A percentile compares a stretch with the other conserved stretches of the same genome.
These are phyloP conservation scores for Pichia sp. DNA, from an alignment of 1,139 yeast species.

Conservation along the genomic window DNA sequence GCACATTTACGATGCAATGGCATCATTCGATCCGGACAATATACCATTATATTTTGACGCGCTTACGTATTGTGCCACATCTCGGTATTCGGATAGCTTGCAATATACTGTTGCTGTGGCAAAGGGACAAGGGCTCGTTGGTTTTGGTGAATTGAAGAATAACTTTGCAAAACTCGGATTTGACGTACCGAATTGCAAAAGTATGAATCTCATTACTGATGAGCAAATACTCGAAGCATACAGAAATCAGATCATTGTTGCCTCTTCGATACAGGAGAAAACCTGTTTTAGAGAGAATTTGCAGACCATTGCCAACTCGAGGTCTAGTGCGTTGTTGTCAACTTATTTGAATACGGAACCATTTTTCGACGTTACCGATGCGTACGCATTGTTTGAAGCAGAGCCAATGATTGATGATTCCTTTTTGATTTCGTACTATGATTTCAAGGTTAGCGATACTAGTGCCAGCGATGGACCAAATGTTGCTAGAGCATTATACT, in stretches of 20 bases:
- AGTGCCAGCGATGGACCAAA: constrained; percentile 21
- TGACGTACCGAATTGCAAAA: constrained; percentile 16
- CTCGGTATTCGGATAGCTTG: constrained; percentile 39
- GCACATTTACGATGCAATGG: constrained; percentile 52
- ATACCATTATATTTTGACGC: constrained; percentile 67
- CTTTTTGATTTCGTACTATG: constrained; percentile 63
- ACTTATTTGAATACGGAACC: constrained; percentile 49
- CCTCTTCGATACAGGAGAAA: constrained; percentile 19
- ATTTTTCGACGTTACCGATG: constrained; percentile 41
- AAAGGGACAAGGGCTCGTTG: constrained; percentile 50
- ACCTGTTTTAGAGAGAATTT: constrained; percentile 32
- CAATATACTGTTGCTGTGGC: constrained; percentile 48
- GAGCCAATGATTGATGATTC: constrained; percentile 70
- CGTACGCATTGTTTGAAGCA: constrained; percentile 55
- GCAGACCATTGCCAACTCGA: constrained; percentile 37
- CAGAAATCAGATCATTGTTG: constrained; percentile 18
- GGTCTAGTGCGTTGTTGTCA: constrained; percentile 37
- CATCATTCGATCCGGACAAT: constrained; percentile 45
- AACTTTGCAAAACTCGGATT: constrained; percentile 53
- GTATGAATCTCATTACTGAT: constrained; percentile 21
- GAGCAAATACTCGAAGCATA: constrained; percentile 22
- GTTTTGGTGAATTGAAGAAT: constrained; percentile 50
- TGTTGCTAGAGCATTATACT: constrained; percentile 43
- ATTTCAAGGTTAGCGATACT: constrained; percentile 49
- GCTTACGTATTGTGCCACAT: constrained; percentile 39